phyloP scores from a whole-genome alignment of 495 filamentous ascomycete genomes.

The Aspergillus heteromorphus region DNA sequence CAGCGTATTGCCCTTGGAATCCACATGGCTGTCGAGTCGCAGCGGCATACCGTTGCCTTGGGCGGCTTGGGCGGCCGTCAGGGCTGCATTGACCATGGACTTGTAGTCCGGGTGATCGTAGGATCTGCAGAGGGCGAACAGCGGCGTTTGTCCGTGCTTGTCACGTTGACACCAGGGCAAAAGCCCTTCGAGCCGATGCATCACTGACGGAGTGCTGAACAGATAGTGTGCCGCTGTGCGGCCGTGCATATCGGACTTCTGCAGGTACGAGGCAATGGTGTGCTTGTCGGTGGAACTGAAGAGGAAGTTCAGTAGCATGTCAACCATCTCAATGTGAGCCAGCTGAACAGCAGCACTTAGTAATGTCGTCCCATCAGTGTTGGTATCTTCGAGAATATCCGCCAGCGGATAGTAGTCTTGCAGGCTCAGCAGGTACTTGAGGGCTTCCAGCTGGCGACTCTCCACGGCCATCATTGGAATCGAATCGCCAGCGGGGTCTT shows the following conservation, averaged over 20 bases:
- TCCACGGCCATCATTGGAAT: conserved; percentile 96
- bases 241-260: conserved; percentile 73
- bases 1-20: conserved; percentile 87
- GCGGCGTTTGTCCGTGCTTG: conserved; percentile 91
- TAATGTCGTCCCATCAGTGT: conserved; percentile 83
- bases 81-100: conserved; percentile 74
- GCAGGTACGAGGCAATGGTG: conserved; percentile 59
- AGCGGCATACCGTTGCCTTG: conserved; percentile 76
- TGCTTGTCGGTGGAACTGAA: conserved; percentile 47
- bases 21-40: conserved; percentile 89
- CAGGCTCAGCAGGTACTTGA: conserved; percentile 74
- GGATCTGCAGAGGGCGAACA: conserved; percentile 90
- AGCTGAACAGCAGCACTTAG: conserved; percentile 92
- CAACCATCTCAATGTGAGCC: conserved; percentile 66
- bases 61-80: conserved; percentile 64
- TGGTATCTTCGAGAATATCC: conserved; percentile 71
- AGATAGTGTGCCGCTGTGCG: conserved; percentile 90
- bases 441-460: conserved; percentile 57
- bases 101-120: conserved; percentile 90
- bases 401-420: conserved; percentile 64
- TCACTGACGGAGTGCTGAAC: conserved; percentile 84
- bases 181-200: conserved; percentile 64
- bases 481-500: conserved; percentile 76
- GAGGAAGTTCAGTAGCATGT: conserved; percentile 66
- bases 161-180: conserved; percentile 88